These are phyloP conservation scores for Candida patagonica DNA, from an alignment of 805 yeast genomes.

Conservation along the genomic window DNA sequence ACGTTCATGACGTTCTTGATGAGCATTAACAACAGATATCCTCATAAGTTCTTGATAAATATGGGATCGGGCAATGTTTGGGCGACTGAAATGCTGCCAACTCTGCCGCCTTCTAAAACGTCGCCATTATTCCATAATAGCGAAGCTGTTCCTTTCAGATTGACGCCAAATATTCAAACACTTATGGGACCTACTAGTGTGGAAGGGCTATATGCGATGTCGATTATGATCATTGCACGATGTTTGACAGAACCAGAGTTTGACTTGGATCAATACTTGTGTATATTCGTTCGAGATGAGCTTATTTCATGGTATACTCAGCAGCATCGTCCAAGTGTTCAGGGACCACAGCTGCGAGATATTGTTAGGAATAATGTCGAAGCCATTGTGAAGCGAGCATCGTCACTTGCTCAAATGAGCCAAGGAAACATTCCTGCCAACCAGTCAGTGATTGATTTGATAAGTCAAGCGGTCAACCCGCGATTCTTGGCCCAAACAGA, in stretches of 20 bases:
- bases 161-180: slow-evolving; percentile 91
- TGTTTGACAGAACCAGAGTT: slow-evolving; percentile 87
- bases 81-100: slow-evolving; percentile 92
- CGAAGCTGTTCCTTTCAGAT: slow-evolving; percentile 91
- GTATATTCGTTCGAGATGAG: slow-evolving; percentile 94
- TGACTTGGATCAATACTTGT: slow-evolving; percentile 81
- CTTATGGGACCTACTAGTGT: slow-evolving; percentile 89
- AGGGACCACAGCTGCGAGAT: slow-evolving; percentile 75
- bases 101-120: slow-evolving; percentile 36
- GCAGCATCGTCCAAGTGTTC: slow-evolving; percentile 68
- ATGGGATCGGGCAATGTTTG: slow-evolving; percentile 78
- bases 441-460: slow-evolving; percentile 81
- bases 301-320: slow-evolving; percentile 90
- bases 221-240: slow-evolving; percentile 75
- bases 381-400: slow-evolving; percentile 65
- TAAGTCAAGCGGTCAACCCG: slow-evolving; percentile 92
- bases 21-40: slow-evolving; percentile 87
- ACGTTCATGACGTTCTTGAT: slow-evolving; percentile 89
- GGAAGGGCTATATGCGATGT: slow-evolving; percentile 84
- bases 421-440: slow-evolving; percentile 62
- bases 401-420: slow-evolving; percentile 61
- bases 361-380: slow-evolving; percentile 86
- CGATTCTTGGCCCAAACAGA: slow-evolving; percentile 87
- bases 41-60: slow-evolving; percentile 83
- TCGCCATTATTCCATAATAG: slow-evolving; percentile 83